A percentile compares a stretch with the other conserved stretches of the same genome.
Evolutionary conservation across 371 early-diverging fungal species (phyloP).

Genomic region (Mortierella sp.): DNA sequence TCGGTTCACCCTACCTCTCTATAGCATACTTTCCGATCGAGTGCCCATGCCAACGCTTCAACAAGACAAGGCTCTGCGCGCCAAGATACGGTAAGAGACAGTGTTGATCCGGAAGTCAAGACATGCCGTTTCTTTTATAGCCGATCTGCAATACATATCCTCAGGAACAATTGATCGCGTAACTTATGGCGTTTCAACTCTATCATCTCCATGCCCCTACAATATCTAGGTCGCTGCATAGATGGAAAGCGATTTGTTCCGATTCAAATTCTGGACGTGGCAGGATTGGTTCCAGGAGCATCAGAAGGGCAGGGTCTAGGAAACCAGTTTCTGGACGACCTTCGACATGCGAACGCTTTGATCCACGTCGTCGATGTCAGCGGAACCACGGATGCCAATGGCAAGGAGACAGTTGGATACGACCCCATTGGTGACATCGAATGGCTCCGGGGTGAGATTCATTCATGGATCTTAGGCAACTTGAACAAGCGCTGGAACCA

Average conservation of each 20-base stretch:
- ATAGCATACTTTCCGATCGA: constrained; percentile 77
- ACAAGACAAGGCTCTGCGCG: constrained; percentile 67
- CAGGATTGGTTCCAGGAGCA: constrained; percentile 88
- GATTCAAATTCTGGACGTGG: constrained; percentile 84
- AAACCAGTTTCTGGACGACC: constrained; percentile 85
- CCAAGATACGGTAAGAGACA: constrained; percentile 75
- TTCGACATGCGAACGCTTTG: constrained; percentile 80
- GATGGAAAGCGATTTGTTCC: constrained; percentile 80
- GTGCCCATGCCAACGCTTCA: constrained; percentile 78
- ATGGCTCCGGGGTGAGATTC: constrained; percentile 82
- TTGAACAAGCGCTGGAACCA: constrained; percentile 75
- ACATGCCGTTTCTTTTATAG: neutral
- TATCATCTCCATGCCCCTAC: neutral
- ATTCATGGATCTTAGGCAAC: constrained; percentile 81
- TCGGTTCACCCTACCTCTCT: neutral
- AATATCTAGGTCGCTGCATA: constrained; percentile 68
- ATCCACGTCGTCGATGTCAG: constrained; percentile 89
- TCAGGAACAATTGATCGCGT: neutral
- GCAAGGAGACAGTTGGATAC: constrained; percentile 83
- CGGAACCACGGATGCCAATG: constrained; percentile 83
- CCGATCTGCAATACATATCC: neutral
- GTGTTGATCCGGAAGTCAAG: neutral
- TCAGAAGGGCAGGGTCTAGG: constrained; percentile 81
- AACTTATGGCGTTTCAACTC: neutral
- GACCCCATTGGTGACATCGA: constrained; percentile 87